Percentiles rank a stretch among this genome's conserved stretches.
Conservation (phyloP, 164 flowering plant species). For the Magnolia sinica region DNA sequence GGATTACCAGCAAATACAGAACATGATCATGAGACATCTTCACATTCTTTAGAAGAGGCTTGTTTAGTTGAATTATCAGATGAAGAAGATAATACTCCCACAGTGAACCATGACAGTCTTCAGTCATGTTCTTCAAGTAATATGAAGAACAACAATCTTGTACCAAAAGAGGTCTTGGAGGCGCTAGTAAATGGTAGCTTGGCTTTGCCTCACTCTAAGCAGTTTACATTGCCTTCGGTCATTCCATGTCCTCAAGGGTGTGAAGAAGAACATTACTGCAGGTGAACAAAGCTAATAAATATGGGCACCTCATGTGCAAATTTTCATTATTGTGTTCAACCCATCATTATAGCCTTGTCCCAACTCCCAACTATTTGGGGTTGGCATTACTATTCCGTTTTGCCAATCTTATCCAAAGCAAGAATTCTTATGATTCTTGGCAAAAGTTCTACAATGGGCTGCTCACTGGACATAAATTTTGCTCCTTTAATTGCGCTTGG, state of each 20-base stretch:
- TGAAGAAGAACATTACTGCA: constrained; percentile 86
- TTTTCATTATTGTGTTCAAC: neutral
- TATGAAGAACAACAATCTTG: constrained; percentile 26
- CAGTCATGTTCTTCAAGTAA: constrained; percentile 41
- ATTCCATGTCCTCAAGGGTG: constrained; percentile 77
- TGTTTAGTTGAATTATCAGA: constrained; percentile 33
- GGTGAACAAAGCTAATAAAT: constrained; percentile 36
- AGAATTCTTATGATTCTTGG: neutral
- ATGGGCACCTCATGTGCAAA: neutral
- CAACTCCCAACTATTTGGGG: neutral
- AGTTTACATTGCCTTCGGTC: constrained; percentile 63
- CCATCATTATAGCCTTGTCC: neutral
- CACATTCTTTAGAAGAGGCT: constrained; percentile 14
- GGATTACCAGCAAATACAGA: constrained; percentile 37
- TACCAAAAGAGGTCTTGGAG: constrained; percentile 45
- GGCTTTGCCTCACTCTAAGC: constrained; percentile 58
- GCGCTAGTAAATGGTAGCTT: constrained; percentile 64
- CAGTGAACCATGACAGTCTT: constrained; percentile 10
- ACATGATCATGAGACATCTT: constrained; percentile 11
- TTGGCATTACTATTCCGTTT: neutral
- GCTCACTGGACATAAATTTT: too few species aligned
- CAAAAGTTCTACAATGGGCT: too few species aligned
- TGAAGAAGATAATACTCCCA: constrained; percentile 23
- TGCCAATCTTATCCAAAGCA: neutral
- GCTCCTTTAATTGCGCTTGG: too few species aligned